Evolutionary conservation across 1,139 yeast species (phyloP), one percentile per base, ranked within the genome.

Genomic region (Spathaspora sp.): DNA sequence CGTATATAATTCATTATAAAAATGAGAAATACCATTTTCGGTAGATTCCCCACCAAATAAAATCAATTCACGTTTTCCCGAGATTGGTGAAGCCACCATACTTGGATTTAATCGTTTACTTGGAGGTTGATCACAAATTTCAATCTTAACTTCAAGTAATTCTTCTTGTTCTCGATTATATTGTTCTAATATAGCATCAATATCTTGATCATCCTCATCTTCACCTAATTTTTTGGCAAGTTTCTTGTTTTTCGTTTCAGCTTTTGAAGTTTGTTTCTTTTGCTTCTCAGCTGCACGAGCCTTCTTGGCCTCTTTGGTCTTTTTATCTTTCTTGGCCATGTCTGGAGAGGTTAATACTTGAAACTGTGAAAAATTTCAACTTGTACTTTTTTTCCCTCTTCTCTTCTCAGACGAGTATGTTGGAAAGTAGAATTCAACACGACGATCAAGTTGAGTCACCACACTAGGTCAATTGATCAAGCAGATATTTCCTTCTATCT

Each of bases 291-390:
- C 96, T 36, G 86, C 72, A 43, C 96, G 80, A 26, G 95, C 95
- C 78, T 90, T 90, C 67, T 90, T 89, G 56, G 96, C 89, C 43
- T 89, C 97, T 65, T 89, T 89, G 51, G 88, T 82, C 66, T 89
- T 88, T 68, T 89, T 84, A 55, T 72, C 86, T 69, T 89, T 90
- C 69, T 89, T 90, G 10, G 90, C 96, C 96, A 88, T 86, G 8
- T 38, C 10, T 27, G 20, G 13, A 26, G 43, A 23, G 17, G 43
- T 41, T 13, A 18, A 31, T 16, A 17, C 18, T 15, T 15, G 9
- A 31, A 31, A 31, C 13, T 31, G 6, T 31, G 15, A 31, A 31
- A 31, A 13, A n/a, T 11, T 4, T 31, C 18, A 31, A 6, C 18
- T 13, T 31, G 5, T n/a, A 29, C 16, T 31, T 31, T 31, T 31